Base-by-base conservation (phyloP, 257 asterid genomes). In the Ligustrum vulgare region DNA sequence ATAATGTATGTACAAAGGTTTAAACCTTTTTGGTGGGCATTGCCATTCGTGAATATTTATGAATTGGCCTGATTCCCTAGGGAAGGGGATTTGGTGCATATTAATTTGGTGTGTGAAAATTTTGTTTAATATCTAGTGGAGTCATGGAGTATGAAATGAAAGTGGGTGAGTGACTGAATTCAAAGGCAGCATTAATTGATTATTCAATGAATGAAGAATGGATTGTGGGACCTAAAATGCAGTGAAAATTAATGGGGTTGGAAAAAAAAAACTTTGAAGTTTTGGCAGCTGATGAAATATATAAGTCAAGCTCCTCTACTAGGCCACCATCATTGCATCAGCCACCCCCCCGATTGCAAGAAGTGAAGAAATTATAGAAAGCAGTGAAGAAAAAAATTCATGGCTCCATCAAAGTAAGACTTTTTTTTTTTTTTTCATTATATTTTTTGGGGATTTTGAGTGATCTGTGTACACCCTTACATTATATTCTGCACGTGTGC, bases 11-110 rank as follows among this genome's bases (percentile, higher is more conserved):
- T 70, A 71, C 70, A 81, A 81, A 85, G 75, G 88, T 54, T 78
- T 73, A 65, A 72, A 75, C 72, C 82, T 83, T 68, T 66, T 77
- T 85, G 79, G 82, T 81, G 80, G 75, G 84, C 72, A 75, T 66
- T 56, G 86, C 82, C 89, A 83, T 77, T 77, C 66, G 80, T 77
- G 77, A 74, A 77, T 75, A 81, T 83, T 56, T 25, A 60, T 60
- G 67, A 60, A 60, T 60, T 60, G 89, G 85, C 77, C 80, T 67
- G 89, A 91, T 95, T 95, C 98, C 99, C 97, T 71, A 85, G 89
- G 91, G 87, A 79, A 77, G 77, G 89, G 90, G 90, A 70, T 83
- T 82, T 85, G 87, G 96, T 84, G 89, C 89, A 89, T 84, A 77
- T 77, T 77, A 62, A 82, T 75, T 84, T 82, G 77, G 86, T 51